These are phyloP conservation scores for Dacryopinax primogenitus DNA, from an alignment of 768 basidiomycete species.

Conservation along the genomic window DNA sequence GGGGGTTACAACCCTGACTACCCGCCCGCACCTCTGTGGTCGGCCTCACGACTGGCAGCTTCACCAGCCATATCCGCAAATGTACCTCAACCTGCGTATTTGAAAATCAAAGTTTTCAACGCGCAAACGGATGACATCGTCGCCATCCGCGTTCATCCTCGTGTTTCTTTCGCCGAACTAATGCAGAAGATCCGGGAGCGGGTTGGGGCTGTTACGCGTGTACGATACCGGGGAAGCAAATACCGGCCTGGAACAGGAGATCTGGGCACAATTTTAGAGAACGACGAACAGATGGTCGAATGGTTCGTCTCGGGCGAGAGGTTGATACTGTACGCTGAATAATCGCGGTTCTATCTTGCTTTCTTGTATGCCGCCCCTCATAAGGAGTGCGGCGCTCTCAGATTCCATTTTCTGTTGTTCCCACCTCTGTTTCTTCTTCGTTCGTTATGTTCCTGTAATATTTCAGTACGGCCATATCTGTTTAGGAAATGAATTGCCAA, in stretches of 20 bases:
- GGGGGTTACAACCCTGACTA: conserved; percentile 1
- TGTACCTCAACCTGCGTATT: conserved; percentile 43
- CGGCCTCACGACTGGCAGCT: not conserved
- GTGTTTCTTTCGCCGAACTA: conserved; percentile 70
- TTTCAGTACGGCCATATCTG: conserved; percentile 11
- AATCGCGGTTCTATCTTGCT: not conserved
- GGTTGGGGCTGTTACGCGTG: conserved; percentile 66
- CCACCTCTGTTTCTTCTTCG: not conserved
- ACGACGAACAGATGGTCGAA: conserved; percentile 43
- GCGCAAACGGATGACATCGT: conserved; percentile 86
- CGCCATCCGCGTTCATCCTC: conserved; percentile 91
- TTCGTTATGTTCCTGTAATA: conserved; percentile 9
- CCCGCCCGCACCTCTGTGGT: not conserved
- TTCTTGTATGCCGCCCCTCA: not conserved
- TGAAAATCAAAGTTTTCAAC: conserved; percentile 98
- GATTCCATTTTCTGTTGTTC: not conserved
- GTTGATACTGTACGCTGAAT: conserved; percentile 49
- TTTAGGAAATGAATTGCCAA: conserved; percentile 7
- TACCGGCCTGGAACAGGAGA: conserved; percentile 34
- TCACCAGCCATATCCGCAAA: not conserved
- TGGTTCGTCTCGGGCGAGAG: conserved; percentile 75
- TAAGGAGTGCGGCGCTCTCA: not conserved
- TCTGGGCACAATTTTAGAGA: conserved; percentile 49
- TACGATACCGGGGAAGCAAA: conserved; percentile 29
- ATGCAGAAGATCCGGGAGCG: conserved; percentile 86